phyloP scores from a whole-genome alignment of 768 basidiomycete species.

The Tubosaeta sp. region DNA sequence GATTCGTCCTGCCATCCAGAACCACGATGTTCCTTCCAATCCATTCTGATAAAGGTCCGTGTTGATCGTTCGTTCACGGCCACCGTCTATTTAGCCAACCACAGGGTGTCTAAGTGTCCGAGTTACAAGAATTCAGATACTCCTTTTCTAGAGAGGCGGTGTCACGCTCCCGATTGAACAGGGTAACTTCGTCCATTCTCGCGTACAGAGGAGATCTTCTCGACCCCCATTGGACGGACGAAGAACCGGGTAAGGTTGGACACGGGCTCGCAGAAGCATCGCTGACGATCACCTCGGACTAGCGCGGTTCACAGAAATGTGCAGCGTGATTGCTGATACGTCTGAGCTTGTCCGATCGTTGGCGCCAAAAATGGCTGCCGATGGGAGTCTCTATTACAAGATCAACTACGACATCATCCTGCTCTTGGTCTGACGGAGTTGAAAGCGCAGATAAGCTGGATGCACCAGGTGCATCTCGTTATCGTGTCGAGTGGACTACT shows the following conservation, averaged over 20 bases:
- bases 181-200: conserved; percentile 1
- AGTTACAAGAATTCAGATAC: conserved; percentile 17
- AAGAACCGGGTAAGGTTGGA: conserved; percentile 6
- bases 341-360: conserved; percentile 4
- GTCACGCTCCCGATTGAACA: too few relatives aligned
- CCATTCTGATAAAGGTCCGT: conserved; percentile 34
- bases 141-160: neutral
- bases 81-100: too few relatives aligned
- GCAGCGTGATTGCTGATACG: conserved; percentile 7
- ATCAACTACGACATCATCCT: conserved; percentile 33
- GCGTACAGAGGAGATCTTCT: conserved; percentile 13
- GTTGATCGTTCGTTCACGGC: neutral
- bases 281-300: neutral
- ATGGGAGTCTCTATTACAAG: conserved; percentile 9
- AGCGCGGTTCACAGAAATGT: conserved; percentile 10
- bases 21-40: conserved; percentile 29
- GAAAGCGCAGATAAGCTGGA: conserved; percentile 44
- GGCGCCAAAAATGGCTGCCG: neutral
- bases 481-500: neutral
- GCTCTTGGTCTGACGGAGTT: conserved; percentile 40
- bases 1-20: conserved; percentile 25
- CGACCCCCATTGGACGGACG: conserved; percentile 11
- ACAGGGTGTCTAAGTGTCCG: conserved; percentile 16
- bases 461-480: conserved; percentile 20
- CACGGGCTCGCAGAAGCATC: too few relatives aligned